phyloP scores from a whole-genome alignment of 768 basidiomycete species.

The Lactifluus echinatus region DNA sequence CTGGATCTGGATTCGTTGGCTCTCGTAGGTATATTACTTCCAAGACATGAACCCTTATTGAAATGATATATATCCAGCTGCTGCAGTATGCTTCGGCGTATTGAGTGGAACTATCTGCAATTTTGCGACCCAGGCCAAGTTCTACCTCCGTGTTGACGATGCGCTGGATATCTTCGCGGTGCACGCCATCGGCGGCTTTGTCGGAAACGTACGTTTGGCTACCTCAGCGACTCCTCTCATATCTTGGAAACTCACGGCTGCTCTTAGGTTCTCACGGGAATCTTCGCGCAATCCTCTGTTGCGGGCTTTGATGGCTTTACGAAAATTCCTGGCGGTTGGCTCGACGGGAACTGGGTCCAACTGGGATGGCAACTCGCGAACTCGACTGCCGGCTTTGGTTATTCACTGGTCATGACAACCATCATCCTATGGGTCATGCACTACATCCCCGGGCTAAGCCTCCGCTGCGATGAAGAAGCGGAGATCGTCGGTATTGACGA shows the following conservation, averaged over 20 bases:
- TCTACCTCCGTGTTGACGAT: conserved; percentile 66
- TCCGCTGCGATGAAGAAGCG: conserved; percentile 28
- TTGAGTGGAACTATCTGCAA: conserved; percentile 81
- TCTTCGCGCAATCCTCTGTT: conserved; percentile 30
- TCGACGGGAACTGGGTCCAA: conserved; percentile 32
- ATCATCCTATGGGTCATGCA: conserved; percentile 38
- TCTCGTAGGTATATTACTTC: conserved; percentile 40
- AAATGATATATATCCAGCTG: conserved; percentile 37
- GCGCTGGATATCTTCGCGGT: conserved; percentile 88
- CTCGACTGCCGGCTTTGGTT: conserved; percentile 25
- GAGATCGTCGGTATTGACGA: conserved; percentile 55
- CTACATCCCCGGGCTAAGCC: conserved; percentile 34
- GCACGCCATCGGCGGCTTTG: conserved; percentile 68
- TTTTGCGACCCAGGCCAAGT: conserved; percentile 94
- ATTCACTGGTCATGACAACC: conserved; percentile 31
- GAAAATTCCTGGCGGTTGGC: conserved; percentile 40
- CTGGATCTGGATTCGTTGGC: conserved; percentile 77
- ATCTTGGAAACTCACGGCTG: background rate
- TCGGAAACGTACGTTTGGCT: conserved; percentile 45
- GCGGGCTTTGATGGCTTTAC: conserved; percentile 40
- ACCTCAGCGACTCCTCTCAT: background rate
- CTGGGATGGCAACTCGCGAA: conserved; percentile 39
- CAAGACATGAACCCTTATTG: background rate
- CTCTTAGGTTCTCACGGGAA: conserved; percentile 28
- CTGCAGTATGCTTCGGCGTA: conserved; percentile 79